phyloP scores from a whole-genome alignment of 1,284 basidiomycete species.

The Gomphus sp. region DNA sequence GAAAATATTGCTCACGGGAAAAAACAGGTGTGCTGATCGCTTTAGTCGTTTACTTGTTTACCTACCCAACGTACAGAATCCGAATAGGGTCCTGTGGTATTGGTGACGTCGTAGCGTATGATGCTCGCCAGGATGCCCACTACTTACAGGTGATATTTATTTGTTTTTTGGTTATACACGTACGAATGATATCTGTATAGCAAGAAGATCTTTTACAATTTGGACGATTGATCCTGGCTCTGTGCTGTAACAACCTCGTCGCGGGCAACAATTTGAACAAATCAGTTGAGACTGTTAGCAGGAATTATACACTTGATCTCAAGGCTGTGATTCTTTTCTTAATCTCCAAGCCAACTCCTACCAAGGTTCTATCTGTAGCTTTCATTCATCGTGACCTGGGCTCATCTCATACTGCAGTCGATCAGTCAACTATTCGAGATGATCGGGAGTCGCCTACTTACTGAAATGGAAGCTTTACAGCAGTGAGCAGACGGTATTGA shows the following conservation, averaged over 20 bases:
- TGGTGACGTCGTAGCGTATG: conserved; percentile 76
- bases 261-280: conserved; percentile 62
- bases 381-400: neutral
- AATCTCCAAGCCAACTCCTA: conserved; percentile 60
- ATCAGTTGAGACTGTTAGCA: conserved; percentile 68
- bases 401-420: conserved; percentile 30
- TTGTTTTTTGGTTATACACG: neutral
- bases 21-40: conserved; percentile 59
- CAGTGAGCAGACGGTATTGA: conserved; percentile 37
- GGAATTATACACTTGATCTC: conserved; percentile 75
- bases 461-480: conserved; percentile 80
- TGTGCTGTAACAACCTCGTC: conserved; percentile 62
- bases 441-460: conserved; percentile 64
- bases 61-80: conserved; percentile 35
- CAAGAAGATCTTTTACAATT: conserved; percentile 88
- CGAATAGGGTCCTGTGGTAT: conserved; percentile 79
- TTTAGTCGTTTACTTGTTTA: conserved; percentile 2
- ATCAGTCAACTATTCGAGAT: conserved; percentile 77
- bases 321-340: conserved; percentile 76
- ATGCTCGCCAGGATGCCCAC: conserved; percentile 51
- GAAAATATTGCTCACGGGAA: conserved; percentile 84
- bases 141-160: conserved; percentile 39
- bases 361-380: conserved; percentile 33
- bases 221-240: conserved; percentile 76
- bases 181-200: conserved; percentile 20